Evolutionary conservation across 352 stramenopile species (phyloP).

Genomic region (Phytopythium litorale): DNA sequence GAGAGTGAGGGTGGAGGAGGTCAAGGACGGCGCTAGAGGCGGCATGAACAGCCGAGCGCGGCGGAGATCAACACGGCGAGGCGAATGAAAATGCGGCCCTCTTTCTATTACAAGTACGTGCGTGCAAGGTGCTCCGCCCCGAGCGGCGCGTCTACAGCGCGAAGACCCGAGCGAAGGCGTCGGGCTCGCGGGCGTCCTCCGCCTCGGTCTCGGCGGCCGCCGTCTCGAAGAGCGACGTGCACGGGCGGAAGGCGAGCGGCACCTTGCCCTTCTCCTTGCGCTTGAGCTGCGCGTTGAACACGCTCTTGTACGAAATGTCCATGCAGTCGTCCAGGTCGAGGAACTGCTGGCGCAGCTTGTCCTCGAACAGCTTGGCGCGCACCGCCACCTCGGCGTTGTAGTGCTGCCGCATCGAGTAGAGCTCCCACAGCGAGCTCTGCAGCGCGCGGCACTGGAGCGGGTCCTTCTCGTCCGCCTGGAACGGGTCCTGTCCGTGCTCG

Average conservation of each 20-base stretch:
- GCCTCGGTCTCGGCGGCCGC: constrained; percentile 6
- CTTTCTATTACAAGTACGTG: constrained; percentile 26
- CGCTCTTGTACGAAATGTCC: constrained; percentile 78
- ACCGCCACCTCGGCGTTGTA: constrained; percentile 92
- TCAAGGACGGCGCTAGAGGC: background rate
- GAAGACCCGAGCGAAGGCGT: constrained; percentile 69
- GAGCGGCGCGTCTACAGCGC: constrained; percentile 43
- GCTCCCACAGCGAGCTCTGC: constrained; percentile 95
- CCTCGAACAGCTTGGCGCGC: constrained; percentile 90
- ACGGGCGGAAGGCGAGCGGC: constrained; percentile 65
- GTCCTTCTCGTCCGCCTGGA: constrained; percentile 64
- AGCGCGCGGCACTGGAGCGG: constrained; percentile 75
- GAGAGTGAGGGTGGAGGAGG: background rate
- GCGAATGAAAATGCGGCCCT: background rate
- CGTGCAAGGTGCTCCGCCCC: constrained; percentile 3
- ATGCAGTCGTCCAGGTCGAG: constrained; percentile 67
- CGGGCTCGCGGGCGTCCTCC: constrained; percentile 23
- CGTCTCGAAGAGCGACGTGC: constrained; percentile 48
- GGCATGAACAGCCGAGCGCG: background rate
- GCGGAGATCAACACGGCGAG: background rate
- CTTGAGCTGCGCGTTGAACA: constrained; percentile 81
- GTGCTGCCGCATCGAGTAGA: constrained; percentile 92
- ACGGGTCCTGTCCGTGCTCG: constrained; percentile 80
- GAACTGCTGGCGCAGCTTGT: constrained; percentile 78
- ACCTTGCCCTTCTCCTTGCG: constrained; percentile 78